Evolutionary conservation across 1,284 basidiomycete species (phyloP).

Genomic region (Microstroma glucosiphilum): DNA sequence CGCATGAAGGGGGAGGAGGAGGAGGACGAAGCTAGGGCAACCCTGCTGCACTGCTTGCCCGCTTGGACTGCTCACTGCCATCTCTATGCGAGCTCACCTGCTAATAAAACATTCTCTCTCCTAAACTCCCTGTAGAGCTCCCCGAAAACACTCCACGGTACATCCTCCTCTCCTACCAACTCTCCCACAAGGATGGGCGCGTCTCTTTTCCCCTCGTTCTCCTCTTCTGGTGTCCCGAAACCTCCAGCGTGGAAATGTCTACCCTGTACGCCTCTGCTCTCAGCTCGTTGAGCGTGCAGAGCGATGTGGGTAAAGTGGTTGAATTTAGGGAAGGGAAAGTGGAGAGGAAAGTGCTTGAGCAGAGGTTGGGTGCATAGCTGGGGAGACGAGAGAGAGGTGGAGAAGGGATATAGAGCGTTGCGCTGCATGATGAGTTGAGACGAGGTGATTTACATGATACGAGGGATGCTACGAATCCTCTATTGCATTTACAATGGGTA

Average conservation of each 20-base stretch:
- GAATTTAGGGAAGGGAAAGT: conserved; percentile 40
- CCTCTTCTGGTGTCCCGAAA: conserved; percentile 43
- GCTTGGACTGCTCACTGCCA: not conserved
- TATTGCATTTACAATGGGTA: too few relatives aligned
- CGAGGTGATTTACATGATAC: too few relatives aligned
- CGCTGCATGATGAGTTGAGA: too few relatives aligned
- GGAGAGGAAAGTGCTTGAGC: conserved; percentile 19
- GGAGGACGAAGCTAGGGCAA: too few relatives aligned
- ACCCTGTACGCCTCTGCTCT: conserved; percentile 49
- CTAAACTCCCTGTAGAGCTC: conserved; percentile 61
- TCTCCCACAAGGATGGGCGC: conserved; percentile 74
- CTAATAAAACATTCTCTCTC: not conserved
- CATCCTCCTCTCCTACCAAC: conserved; percentile 74
- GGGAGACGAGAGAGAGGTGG: too few relatives aligned
- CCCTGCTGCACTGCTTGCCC: too few relatives aligned
- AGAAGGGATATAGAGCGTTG: too few relatives aligned
- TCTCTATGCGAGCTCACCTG: not conserved
- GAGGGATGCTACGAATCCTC: too few relatives aligned
- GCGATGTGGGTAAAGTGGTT: conserved; percentile 43
- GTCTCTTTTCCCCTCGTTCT: conserved; percentile 59
- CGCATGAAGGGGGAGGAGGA: too few relatives aligned
- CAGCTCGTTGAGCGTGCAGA: conserved; percentile 32
- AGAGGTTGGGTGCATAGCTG: conserved; percentile 29
- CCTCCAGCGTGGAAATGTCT: conserved; percentile 33
- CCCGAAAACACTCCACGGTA: conserved; percentile 85